Evolutionary conservation across 1,284 basidiomycete genomes (phyloP).

Genomic region (Heterobasidion irregulare): DNA sequence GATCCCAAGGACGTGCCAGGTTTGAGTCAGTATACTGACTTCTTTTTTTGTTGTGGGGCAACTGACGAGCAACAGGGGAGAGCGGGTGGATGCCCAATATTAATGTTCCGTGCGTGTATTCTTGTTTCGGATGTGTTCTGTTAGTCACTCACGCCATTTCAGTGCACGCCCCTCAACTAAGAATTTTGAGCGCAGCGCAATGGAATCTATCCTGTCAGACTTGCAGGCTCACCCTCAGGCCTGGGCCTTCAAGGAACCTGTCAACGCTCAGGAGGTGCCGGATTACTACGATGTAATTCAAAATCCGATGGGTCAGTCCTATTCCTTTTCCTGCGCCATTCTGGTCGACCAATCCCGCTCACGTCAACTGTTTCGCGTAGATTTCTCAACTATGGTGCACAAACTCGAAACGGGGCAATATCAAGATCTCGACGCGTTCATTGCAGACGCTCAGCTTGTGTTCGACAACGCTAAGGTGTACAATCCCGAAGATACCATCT

Average conservation of each 20-base stretch:
- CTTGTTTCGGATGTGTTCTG: constrained; percentile 3
- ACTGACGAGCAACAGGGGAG: constrained; percentile 46
- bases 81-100: constrained; percentile 92
- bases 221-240: constrained; percentile 75
- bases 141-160: constrained; percentile 12
- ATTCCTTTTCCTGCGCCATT: background rate
- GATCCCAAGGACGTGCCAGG: constrained; percentile 81
- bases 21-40: constrained; percentile 45
- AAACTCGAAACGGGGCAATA: constrained; percentile 86
- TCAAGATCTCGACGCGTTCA: constrained; percentile 67
- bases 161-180: constrained; percentile 37
- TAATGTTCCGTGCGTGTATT: constrained; percentile 56
- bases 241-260: constrained; percentile 86
- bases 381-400: constrained; percentile 88
- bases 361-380: constrained; percentile 30
- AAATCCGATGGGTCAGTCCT: constrained; percentile 82
- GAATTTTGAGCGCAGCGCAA: constrained; percentile 51
- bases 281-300: constrained; percentile 93
- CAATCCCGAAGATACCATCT: constrained; percentile 83
- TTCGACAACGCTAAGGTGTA: constrained; percentile 91
- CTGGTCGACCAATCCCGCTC: background rate
- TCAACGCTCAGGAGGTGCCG: constrained; percentile 75
- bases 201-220: constrained; percentile 83
- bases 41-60: background rate
- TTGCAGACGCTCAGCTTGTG: constrained; percentile 77